phyloP scores from a whole-genome alignment of 2,329 filamentous ascomycete genomes.

The Sporothrix schenckii region DNA sequence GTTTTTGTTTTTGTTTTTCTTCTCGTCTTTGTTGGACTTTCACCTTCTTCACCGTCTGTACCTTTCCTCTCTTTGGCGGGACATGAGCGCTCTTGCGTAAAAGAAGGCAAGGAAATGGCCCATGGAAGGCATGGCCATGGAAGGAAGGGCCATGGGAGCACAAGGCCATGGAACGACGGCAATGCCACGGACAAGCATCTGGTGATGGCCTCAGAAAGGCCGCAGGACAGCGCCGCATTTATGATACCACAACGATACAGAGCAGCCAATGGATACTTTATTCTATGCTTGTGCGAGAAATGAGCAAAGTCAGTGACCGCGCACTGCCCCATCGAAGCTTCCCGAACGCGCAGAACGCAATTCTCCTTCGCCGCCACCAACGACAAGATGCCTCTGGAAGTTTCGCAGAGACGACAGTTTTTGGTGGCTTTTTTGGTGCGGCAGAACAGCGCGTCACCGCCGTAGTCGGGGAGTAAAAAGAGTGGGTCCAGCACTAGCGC shows the following conservation, averaged over 20 bases:
- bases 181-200: too few species aligned
- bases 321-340: not conserved
- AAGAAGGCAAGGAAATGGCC: not conserved
- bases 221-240: not conserved
- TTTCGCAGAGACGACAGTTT: conserved; percentile 12
- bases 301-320: not conserved
- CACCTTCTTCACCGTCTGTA: not conserved
- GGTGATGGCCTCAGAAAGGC: not conserved
- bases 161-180: too few species aligned
- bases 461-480: conserved; percentile 8
- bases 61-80: not conserved
- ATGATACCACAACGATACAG: conserved; percentile 30
- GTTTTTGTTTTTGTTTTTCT: conserved; percentile 8
- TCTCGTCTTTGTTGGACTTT: not conserved
- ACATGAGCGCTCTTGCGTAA: not conserved
- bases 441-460: conserved; percentile 19
- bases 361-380: not conserved
- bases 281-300: not conserved
- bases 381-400: conserved; percentile 29
- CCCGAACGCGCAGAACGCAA: not conserved
- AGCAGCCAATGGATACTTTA: conserved; percentile 14
- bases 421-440: not conserved
- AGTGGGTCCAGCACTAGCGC: not conserved
- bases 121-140: not conserved
- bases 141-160: too few species aligned